Evolutionary conservation across 768 basidiomycete genomes (phyloP).

Genomic region (Termitomyces sp.): DNA sequence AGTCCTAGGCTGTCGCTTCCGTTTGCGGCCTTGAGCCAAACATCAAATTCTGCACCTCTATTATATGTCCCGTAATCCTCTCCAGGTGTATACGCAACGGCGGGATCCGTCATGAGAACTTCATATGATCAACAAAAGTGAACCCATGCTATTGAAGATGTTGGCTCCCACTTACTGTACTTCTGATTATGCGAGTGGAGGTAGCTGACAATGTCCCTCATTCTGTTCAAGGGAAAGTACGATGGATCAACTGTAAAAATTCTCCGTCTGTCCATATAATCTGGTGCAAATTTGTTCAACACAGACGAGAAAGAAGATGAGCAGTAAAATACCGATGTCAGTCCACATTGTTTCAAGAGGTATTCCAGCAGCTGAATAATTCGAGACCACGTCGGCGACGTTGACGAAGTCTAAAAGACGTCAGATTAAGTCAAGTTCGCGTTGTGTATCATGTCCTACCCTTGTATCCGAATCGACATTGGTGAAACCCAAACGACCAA

Average conservation of each 20-base stretch:
- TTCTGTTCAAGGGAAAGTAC: conserved; percentile 57
- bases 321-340: conserved; percentile 46
- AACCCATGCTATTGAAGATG: too few species aligned
- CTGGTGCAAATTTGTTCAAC: conserved; percentile 20
- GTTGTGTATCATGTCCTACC: conserved; percentile 24
- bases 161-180: conserved; percentile 34
- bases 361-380: conserved; percentile 55
- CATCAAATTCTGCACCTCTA: conserved; percentile 43
- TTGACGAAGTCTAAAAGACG: conserved; percentile 46
- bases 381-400: conserved; percentile 55
- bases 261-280: conserved; percentile 65
- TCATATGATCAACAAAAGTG: not conserved
- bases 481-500: conserved; percentile 70
- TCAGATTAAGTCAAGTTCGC: not conserved
- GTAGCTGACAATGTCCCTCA: conserved; percentile 61
- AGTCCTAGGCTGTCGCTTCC: conserved; percentile 52
- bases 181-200: conserved; percentile 56
- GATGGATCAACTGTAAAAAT: conserved; percentile 66
- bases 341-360: conserved; percentile 80
- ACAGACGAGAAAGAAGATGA: not conserved
- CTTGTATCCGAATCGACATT: conserved; percentile 66
- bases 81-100: conserved; percentile 47
- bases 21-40: conserved; percentile 60
- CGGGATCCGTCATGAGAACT: conserved; percentile 76
- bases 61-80: conserved; percentile 48